Evolutionary conservation across 2,329 filamentous ascomycete genomes (phyloP).

Genomic region (Emericellopsis cladophorae): DNA sequence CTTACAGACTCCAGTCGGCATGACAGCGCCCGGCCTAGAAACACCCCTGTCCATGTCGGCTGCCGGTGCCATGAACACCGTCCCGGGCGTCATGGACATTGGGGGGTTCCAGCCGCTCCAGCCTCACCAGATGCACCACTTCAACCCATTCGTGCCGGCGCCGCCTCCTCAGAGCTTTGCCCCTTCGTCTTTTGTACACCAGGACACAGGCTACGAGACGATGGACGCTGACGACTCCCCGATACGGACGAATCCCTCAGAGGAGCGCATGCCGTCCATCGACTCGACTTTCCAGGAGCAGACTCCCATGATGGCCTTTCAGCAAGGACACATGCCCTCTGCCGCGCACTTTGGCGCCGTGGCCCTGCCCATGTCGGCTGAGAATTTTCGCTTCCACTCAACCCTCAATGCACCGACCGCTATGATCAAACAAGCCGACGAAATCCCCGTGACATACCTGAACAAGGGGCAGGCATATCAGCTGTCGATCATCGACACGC

Average conservation of each 20-base stretch:
- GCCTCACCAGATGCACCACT: constrained; percentile 50
- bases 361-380: constrained; percentile 38
- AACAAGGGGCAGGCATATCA: constrained; percentile 97
- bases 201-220: constrained; percentile 67
- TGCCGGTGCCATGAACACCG: constrained; percentile 50
- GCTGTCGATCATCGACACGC: constrained; percentile 70
- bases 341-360: constrained; percentile 18
- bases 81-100: constrained; percentile 49
- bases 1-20: constrained; percentile 57
- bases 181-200: constrained; percentile 69
- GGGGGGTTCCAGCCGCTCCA: constrained; percentile 51
- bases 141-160: constrained; percentile 53
- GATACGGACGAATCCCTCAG: constrained; percentile 41
- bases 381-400: constrained; percentile 80
- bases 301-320: constrained; percentile 46
- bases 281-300: constrained; percentile 50
- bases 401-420: constrained; percentile 89
- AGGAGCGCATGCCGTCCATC: constrained; percentile 39
- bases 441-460: constrained; percentile 94
- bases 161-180: constrained; percentile 51
- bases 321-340: constrained; percentile 30
- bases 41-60: constrained; percentile 73
- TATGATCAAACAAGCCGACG: constrained; percentile 81
- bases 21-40: constrained; percentile 46
- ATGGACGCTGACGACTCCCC: constrained; percentile 66